phyloP scores from a whole-genome alignment of 1,139 yeast species.

The Pichia sorboxylosa region DNA sequence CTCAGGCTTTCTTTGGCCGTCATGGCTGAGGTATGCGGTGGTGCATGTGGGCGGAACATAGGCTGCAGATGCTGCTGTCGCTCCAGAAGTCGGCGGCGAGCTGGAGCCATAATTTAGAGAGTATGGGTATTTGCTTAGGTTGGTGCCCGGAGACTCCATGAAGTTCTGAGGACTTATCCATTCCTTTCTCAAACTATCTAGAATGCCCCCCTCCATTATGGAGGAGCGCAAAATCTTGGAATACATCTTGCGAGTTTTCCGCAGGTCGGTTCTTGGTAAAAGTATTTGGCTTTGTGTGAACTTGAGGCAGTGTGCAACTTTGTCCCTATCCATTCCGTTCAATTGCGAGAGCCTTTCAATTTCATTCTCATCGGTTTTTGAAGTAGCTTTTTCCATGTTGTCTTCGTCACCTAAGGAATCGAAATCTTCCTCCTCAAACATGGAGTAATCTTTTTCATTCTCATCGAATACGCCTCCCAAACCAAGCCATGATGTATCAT shows the following conservation, averaged over 20 bases:
- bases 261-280: constrained; percentile 10
- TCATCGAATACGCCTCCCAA: too few species aligned
- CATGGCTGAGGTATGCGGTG: constrained; percentile 26
- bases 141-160: constrained; percentile 5
- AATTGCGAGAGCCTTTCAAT: too few species aligned
- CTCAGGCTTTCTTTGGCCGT: constrained; percentile 5
- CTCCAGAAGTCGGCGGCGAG: neutral
- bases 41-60: constrained; percentile 30
- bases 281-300: neutral
- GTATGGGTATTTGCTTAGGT: constrained; percentile 3
- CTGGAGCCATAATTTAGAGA: constrained; percentile 1
- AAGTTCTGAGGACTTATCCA: constrained; percentile 20
- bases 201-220: constrained; percentile 17
- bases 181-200: constrained; percentile 21
- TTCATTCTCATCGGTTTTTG: too few species aligned
- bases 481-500: constrained; percentile 62
- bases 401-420: constrained; percentile 1
- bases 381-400: too few species aligned
- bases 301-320: too few species aligned
- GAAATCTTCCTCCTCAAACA: too few species aligned
- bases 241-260: constrained; percentile 11
- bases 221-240: constrained; percentile 13
- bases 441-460: too few species aligned
- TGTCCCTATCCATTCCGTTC: too few species aligned
- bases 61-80: neutral